Evolutionary conservation across 805 yeast species (phyloP), one percentile per base, ranked within the genome.

Genomic region (Wickerhamiella galacta): DNA sequence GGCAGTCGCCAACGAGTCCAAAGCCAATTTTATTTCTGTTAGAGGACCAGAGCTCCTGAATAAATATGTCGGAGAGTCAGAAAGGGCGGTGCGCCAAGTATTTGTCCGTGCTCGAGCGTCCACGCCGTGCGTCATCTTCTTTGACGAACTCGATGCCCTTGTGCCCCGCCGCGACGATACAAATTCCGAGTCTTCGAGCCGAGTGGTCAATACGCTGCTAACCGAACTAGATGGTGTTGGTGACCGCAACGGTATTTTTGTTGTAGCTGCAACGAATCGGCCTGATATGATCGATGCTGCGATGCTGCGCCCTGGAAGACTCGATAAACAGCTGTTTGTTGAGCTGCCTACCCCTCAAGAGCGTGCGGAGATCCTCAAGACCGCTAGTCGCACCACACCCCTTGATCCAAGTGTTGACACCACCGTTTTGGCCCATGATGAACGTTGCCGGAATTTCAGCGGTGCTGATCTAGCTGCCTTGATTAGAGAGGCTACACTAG

Each of bases 281-380:
- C 96, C 96, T 0, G 98, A 87, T 52, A 87, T 87, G 81, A 90
- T 87, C 42, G 98, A 87, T 55, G 83, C 94, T 3, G 98, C 98
- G 0, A 90, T 87, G 96, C 58, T 90, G 28, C 70, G 98, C 51
- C 96, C 96, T 0, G 98, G 96, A 4, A 70, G 98, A 54, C 64
- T 87, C 46, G 96, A 90, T 51, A 90, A 87, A 56, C 81, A 94
- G 2, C 60, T 87, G 28, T 87, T 75, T 54, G 87, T 87, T 18
- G 95, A 87, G 51, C 63, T 87, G 32, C 98, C 98, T 3, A 68
- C 70, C 5, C 68, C 72, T 1, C 63, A 59, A 3, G 98, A 90
- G 52, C 65, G 95, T 40, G 57, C 66, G 3, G 95, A 85, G 41
- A 90, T 87, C 38, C 61, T 87, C 50, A 66, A 64, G 39, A 83